A percentile compares a stretch with the other conserved stretches of the same genome.
phyloP scores from a whole-genome alignment of 2,329 filamentous ascomycete genomes.

The Stagonosporopsis rhizophila region DNA sequence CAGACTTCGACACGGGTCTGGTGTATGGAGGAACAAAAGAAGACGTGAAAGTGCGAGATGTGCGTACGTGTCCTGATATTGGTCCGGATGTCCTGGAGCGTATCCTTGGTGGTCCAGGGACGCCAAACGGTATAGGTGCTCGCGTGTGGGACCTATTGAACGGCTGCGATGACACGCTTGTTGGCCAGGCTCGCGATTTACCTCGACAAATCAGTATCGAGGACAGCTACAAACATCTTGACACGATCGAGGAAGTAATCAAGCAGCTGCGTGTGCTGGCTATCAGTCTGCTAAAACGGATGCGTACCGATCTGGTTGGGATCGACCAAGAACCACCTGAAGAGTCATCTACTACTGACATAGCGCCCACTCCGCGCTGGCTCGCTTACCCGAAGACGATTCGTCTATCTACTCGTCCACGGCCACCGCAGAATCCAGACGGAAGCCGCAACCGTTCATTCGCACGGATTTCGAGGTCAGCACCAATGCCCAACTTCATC shows the following conservation, averaged over 20 bases:
- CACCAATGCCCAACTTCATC: constrained; percentile 74
- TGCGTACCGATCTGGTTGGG: constrained; percentile 77
- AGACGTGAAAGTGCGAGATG: constrained; percentile 68
- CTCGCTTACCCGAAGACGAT: constrained; percentile 81
- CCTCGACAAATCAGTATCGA: constrained; percentile 94
- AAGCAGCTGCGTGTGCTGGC: constrained; percentile 74
- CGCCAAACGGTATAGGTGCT: constrained; percentile 72
- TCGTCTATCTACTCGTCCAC: constrained; percentile 77
- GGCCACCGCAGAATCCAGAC: constrained; percentile 60
- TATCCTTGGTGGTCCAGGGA: constrained; percentile 73
- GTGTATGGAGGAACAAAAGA: constrained; percentile 61
- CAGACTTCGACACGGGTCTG: constrained; percentile 54
- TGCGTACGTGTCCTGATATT: constrained; percentile 69
- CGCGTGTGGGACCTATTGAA: constrained; percentile 81
- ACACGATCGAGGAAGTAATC: constrained; percentile 67
- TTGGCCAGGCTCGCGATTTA: constrained; percentile 73
- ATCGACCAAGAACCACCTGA: constrained; percentile 47
- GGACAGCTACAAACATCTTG: constrained; percentile 81
- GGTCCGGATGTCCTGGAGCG: constrained; percentile 70
- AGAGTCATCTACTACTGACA: not conserved
- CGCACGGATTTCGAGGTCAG: constrained; percentile 77
- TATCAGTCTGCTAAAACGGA: constrained; percentile 74
- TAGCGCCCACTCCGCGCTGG: constrained; percentile 62
- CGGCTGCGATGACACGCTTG: constrained; percentile 77
- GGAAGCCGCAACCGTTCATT: constrained; percentile 65